A percentile compares a stretch with the other conserved stretches of the same genome.
These are phyloP conservation scores for Penicillium malachiteum DNA, from an alignment of 495 filamentous ascomycete genomes.

Conservation along the genomic window DNA sequence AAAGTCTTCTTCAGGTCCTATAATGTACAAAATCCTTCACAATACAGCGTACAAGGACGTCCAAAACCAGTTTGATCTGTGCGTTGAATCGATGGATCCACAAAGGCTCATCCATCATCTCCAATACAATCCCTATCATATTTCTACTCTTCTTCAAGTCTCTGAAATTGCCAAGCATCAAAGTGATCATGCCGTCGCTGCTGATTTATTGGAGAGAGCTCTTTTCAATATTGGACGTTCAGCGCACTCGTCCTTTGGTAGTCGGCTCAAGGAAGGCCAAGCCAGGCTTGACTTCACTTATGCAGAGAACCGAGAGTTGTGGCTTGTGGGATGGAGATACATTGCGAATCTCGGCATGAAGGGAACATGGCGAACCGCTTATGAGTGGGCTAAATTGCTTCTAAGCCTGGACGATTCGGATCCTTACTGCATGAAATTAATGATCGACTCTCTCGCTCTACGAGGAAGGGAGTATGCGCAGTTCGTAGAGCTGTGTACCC, in stretches of 20 bases:
- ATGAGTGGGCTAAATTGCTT: slow-evolving; percentile 88
- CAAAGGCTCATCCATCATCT: slow-evolving; percentile 65
- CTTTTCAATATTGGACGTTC: slow-evolving; percentile 91
- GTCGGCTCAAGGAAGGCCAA: slow-evolving; percentile 71
- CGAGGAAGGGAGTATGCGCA: slow-evolving; percentile 73
- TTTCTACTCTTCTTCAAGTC: slow-evolving; percentile 89
- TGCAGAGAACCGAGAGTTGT: slow-evolving; percentile 88
- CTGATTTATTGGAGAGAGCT: slow-evolving; percentile 87
- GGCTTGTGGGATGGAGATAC: slow-evolving; percentile 85
- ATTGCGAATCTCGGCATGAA: slow-evolving; percentile 79
- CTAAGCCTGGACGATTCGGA: slow-evolving; percentile 75
- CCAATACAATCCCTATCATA: slow-evolving; percentile 80
- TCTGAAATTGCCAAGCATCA: slow-evolving; percentile 90
- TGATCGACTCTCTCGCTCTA: slow-evolving; percentile 81
- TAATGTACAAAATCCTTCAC: slow-evolving; percentile 70
- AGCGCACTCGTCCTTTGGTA: slow-evolving; percentile 73
- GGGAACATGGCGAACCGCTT: slow-evolving; percentile 88
- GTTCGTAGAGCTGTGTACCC: slow-evolving; percentile 68
- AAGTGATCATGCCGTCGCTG: slow-evolving; percentile 76
- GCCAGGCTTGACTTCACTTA: slow-evolving; percentile 75
- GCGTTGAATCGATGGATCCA: slow-evolving; percentile 80
- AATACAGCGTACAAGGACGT: slow-evolving; percentile 71
- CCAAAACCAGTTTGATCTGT: slow-evolving; percentile 72
- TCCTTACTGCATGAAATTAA: slow-evolving; percentile 75
- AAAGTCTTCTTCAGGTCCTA: slow-evolving; percentile 49